Conservation (phyloP, 2,329 filamentous ascomycete species). For the Dothideomycetidae sp. region DNA sequence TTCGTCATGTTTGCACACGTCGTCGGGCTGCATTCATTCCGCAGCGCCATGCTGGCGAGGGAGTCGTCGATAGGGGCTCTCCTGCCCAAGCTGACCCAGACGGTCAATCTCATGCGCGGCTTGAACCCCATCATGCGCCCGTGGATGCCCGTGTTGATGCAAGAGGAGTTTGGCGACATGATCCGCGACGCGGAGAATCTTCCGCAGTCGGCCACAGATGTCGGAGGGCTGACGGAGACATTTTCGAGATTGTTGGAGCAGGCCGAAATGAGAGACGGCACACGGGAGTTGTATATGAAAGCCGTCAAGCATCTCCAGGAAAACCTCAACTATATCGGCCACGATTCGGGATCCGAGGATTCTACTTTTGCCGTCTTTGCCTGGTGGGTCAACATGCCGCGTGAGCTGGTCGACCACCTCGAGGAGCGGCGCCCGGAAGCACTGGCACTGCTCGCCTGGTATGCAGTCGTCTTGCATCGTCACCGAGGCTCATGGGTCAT, state of each 20-base stretch:
- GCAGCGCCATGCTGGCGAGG: background rate
- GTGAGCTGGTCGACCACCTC: background rate
- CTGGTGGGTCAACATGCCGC: background rate
- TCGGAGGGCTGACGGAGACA: background rate
- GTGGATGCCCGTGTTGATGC: background rate
- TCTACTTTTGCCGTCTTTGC: background rate
- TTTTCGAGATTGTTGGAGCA: background rate
- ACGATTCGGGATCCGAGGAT: background rate
- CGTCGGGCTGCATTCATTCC: background rate
- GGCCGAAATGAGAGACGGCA: background rate
- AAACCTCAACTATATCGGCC: too few species aligned
- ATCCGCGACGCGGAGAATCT: background rate
- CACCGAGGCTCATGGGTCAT: constrained; percentile 1
- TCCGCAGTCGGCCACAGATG: background rate
- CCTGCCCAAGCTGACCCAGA: background rate
- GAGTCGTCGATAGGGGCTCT: background rate
- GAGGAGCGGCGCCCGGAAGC: background rate
- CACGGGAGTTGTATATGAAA: background rate
- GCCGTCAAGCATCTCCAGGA: background rate
- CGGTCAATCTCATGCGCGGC: background rate
- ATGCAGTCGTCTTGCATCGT: constrained; percentile 4
- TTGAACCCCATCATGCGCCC: background rate
- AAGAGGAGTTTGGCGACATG: background rate
- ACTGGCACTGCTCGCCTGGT: constrained; percentile 1
- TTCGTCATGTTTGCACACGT: background rate